These are phyloP conservation scores for Trichophyton verrucosum DNA, from an alignment of 2,329 filamentous ascomycete genomes.

Conservation along the genomic window DNA sequence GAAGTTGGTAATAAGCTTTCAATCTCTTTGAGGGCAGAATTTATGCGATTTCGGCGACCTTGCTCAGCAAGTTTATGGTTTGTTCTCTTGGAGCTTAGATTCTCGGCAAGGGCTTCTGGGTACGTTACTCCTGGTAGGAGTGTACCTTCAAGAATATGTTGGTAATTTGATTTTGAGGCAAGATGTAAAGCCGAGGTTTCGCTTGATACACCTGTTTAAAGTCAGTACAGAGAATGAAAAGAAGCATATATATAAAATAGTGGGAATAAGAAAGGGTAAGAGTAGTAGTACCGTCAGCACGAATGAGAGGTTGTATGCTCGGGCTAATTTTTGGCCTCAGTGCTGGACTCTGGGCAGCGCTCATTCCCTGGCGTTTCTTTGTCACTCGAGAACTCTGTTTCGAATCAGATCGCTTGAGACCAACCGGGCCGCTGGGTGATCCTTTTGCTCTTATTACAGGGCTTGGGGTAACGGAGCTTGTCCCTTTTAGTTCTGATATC, in stretches of 20 bases:
- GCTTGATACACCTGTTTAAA: conserved; percentile 35
- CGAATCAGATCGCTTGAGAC: conserved; percentile 37
- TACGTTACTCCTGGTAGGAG: conserved; percentile 82
- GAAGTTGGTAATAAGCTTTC: conserved; percentile 63
- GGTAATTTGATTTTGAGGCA: conserved; percentile 93
- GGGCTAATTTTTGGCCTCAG: conserved; percentile 82
- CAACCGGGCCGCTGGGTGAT: conserved; percentile 36
- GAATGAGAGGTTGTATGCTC: conserved; percentile 81
- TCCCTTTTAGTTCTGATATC: conserved; percentile 20
- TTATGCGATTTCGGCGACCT: conserved; percentile 87
- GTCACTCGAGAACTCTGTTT: conserved; percentile 39
- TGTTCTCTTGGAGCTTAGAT: conserved; percentile 88
- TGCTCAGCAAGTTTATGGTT: conserved; percentile 98
- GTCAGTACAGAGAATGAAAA: not conserved
- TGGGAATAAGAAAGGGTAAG: conserved; percentile 17
- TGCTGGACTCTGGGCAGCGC: conserved; percentile 72
- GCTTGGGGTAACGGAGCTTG: conserved; percentile 37
- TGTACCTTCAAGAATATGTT: conserved; percentile 91
- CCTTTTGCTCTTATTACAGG: conserved; percentile 42
- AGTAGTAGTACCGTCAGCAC: conserved; percentile 47
- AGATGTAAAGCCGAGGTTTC: conserved; percentile 61
- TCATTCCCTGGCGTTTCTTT: conserved; percentile 59
- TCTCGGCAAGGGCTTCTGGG: conserved; percentile 79
- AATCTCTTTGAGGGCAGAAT: conserved; percentile 83
- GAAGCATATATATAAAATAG: conserved; percentile 5